Base-by-base conservation (phyloP, 2,329 filamentous ascomycete species). In the Botrytis cinerea region DNA sequence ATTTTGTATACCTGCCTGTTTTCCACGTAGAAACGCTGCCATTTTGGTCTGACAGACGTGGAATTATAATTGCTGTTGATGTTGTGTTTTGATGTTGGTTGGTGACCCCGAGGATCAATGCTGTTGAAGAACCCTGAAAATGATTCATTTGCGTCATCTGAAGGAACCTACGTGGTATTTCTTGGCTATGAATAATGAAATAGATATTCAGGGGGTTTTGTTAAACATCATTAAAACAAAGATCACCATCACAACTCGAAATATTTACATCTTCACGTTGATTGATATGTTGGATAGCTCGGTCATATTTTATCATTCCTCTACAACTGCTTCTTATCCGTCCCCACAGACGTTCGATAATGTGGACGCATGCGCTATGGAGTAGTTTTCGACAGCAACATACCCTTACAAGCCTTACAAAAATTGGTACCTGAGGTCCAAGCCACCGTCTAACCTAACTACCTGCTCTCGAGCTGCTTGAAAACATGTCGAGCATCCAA, bases 1-100 rank as follows among this genome's bases (percentile, higher is more conserved):
- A 83, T 92, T 93, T 81, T 94, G 92, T 79, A 99, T 92, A 80
- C 96, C 96, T 73, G 94, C 90, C 87, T 98, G 96, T 87, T 97
- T 98, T 79, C 93, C 92, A 81, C 96, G 88, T 76, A 99, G 85
- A 81, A 98, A 95, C 79, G 92, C 90, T 72, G 95, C 90, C 95
- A 98, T 98, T 18, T 72, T 80, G 73, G 48, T 28, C 14, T 38
- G 45, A 57, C 45, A 67, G 35, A 25, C 28, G 66, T 69, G 66
- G 35, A 57, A 32, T 16, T 57, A 3, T 32, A 48, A 32, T 7
- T 16, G 67, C 48, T 72, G 67, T 59, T 70, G 45, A 51, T 46
- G 7, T n/a, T 70, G 25, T 71, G n/a, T 32, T 43, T 67, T 67
- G 61, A 38, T 72, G 71, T 61, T 68, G 51, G 48, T 73, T 28